A percentile compares a stretch with the other conserved stretches of the same genome.
Conservation (phyloP, 2,329 filamentous ascomycete species). For the Scorias spongiosa region DNA sequence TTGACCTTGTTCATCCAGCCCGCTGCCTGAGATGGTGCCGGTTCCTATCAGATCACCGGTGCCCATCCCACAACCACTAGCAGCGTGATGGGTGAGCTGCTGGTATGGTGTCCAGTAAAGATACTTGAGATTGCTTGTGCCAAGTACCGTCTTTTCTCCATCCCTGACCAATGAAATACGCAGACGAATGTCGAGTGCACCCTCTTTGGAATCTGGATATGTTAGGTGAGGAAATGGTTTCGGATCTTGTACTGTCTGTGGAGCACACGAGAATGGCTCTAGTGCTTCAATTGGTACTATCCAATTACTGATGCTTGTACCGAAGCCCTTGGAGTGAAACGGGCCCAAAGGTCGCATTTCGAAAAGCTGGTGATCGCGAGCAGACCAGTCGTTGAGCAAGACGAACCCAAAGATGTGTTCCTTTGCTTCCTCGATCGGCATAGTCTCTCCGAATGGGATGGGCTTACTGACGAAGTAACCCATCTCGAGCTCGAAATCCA, state of each 20-base stretch:
- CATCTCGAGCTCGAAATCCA: constrained; percentile 38
- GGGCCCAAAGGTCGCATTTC: constrained; percentile 49
- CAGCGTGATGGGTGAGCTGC: constrained; percentile 28
- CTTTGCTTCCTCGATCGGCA: constrained; percentile 27
- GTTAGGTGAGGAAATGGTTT: constrained; percentile 15
- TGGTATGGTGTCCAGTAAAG: constrained; percentile 33
- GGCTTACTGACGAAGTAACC: constrained; percentile 30
- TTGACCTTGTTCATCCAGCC: constrained; percentile 13
- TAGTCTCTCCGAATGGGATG: constrained; percentile 21
- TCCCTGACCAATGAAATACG: constrained; percentile 14
- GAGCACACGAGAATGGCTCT: constrained; percentile 18
- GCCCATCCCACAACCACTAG: constrained; percentile 26
- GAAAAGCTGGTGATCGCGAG: constrained; percentile 36
- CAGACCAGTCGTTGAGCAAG: constrained; percentile 47
- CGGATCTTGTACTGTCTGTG: constrained; percentile 14
- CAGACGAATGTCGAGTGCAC: constrained; percentile 18
- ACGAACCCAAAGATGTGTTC: constrained; percentile 49
- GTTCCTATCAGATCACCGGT: constrained; percentile 30
- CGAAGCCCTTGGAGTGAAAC: constrained; percentile 46
- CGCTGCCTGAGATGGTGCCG: constrained; percentile 29
- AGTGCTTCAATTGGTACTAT: constrained; percentile 45
- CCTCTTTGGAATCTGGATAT: constrained; percentile 9
- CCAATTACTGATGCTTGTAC: constrained; percentile 47
- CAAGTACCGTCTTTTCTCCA: constrained; percentile 10
- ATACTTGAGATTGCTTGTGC: constrained; percentile 21